A percentile compares a stretch with the other conserved stretches of the same genome.
Evolutionary conservation across 257 asterid species (phyloP).

Genomic region (Osmanthus fragrans): DNA sequence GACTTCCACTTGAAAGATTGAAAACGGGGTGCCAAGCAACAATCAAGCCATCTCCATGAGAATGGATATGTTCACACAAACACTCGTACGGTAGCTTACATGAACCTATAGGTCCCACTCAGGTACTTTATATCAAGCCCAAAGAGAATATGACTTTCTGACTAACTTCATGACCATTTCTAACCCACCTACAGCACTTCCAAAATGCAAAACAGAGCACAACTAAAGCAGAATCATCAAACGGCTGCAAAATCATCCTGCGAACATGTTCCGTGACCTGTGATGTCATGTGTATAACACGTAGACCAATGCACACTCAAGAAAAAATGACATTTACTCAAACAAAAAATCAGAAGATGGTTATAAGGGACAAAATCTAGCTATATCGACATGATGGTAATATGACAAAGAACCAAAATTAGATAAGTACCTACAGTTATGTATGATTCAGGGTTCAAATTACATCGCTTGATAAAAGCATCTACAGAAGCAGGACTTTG

Average conservation of each 20-base stretch:
- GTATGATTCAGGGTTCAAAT: slow-evolving; percentile 77
- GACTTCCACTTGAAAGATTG: not conserved
- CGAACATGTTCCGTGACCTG: not conserved
- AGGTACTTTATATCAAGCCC: slow-evolving; percentile 5
- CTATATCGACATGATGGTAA: slow-evolving; percentile 3
- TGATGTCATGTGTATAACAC: not conserved
- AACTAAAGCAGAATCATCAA: slow-evolving; percentile 8
- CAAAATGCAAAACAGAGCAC: slow-evolving; percentile 7
- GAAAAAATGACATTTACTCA: not conserved
- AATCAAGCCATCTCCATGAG: slow-evolving; percentile 6
- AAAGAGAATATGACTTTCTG: slow-evolving; percentile 11
- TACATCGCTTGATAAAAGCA: slow-evolving; percentile 76
- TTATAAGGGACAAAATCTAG: not conserved
- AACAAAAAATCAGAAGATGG: not conserved
- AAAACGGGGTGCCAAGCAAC: slow-evolving; percentile 15
- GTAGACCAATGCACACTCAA: not conserved
- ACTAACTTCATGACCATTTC: slow-evolving; percentile 4
- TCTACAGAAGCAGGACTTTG: slow-evolving; percentile 77
- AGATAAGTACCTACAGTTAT: slow-evolving; percentile 67
- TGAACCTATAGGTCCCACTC: slow-evolving; percentile 14
- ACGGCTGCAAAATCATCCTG: slow-evolving; percentile 15
- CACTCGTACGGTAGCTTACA: slow-evolving; percentile 13
- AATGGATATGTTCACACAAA: not conserved
- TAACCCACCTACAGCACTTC: not conserved
- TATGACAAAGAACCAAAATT: slow-evolving; percentile 16